phyloP scores from a whole-genome alignment of 2,329 filamentous ascomycete genomes.

The Trichoderma pleuroti region DNA sequence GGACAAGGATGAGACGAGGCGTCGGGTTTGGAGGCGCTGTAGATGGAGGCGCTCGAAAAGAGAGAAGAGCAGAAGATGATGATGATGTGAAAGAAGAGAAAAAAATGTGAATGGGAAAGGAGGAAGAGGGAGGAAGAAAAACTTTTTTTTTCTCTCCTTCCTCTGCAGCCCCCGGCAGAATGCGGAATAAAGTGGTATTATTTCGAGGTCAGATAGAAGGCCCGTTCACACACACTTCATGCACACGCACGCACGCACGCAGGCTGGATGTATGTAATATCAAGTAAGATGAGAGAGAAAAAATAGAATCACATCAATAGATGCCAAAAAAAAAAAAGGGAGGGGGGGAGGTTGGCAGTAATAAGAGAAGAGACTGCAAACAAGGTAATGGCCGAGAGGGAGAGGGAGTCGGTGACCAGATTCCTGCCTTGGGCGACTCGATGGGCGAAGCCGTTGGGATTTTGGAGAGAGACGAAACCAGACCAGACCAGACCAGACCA shows the following conservation, averaged over 20 bases:
- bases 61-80: not conserved
- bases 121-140: not conserved
- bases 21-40: not conserved
- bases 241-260: not conserved
- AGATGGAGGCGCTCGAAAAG: not conserved
- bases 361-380: not conserved
- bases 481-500: not conserved
- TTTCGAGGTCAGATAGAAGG: constrained; percentile 20
- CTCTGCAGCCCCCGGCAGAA: constrained; percentile 19
- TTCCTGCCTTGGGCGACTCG: constrained; percentile 4
- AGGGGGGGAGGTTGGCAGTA: not conserved
- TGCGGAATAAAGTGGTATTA: constrained; percentile 21
- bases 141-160: not conserved
- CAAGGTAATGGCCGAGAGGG: not conserved
- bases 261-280: constrained; percentile 3
- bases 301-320: not conserved
- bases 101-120: not conserved
- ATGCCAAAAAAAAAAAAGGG: not conserved
- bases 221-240: constrained; percentile 17
- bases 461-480: not conserved
- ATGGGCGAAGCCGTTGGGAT: constrained; percentile 15
- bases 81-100: not conserved
- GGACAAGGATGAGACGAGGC: not conserved
- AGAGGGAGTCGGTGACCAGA: not conserved
- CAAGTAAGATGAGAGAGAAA: not conserved